These are phyloP conservation scores for Peronospora destructor DNA, from an alignment of 352 stramenopile genomes.

Conservation along the genomic window DNA sequence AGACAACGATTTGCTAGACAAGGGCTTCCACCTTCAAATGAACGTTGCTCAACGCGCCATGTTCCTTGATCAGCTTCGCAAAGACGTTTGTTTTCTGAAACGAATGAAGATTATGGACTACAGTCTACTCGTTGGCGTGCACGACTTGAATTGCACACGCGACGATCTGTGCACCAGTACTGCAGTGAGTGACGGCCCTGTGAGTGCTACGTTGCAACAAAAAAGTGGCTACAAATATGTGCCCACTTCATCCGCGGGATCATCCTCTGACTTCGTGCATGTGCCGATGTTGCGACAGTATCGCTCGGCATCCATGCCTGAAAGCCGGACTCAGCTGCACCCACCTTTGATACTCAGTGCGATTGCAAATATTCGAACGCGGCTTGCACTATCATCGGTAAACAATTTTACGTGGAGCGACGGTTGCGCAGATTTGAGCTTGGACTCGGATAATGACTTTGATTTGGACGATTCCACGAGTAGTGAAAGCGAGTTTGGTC, in stretches of 20 bases:
- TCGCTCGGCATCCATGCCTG: conserved; percentile 17
- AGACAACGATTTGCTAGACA: conserved; percentile 88
- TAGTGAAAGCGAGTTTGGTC: conserved; percentile 26
- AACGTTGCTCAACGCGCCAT: conserved; percentile 57
- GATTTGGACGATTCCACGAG: conserved; percentile 25
- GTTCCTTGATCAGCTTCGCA: conserved; percentile 83
- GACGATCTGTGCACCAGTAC: conserved; percentile 38
- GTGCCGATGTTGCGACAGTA: conserved; percentile 3
- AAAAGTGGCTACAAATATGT: conserved; percentile 28
- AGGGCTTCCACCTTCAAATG: conserved; percentile 81
- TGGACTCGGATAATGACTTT: conserved; percentile 36
- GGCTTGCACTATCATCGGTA: conserved; percentile 21
- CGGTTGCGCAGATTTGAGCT: conserved; percentile 6
- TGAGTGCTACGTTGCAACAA: conserved; percentile 6
- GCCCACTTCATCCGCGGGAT: conserved; percentile 31
- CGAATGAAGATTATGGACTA: conserved; percentile 95
- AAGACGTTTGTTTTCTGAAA: conserved; percentile 88
- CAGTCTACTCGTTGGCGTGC: conserved; percentile 88
- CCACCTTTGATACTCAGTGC: conserved; percentile 3
- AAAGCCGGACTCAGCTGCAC: conserved; percentile 7
- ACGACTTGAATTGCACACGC: conserved; percentile 68
- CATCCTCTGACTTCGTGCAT: conserved; percentile 1
- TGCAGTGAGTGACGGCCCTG: conserved; percentile 10
- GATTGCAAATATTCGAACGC: conserved; percentile 6
- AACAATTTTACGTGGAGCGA: conserved; percentile 23